Conservation (phyloP, 768 basidiomycete species). For the Melanogaster broomeanus region DNA sequence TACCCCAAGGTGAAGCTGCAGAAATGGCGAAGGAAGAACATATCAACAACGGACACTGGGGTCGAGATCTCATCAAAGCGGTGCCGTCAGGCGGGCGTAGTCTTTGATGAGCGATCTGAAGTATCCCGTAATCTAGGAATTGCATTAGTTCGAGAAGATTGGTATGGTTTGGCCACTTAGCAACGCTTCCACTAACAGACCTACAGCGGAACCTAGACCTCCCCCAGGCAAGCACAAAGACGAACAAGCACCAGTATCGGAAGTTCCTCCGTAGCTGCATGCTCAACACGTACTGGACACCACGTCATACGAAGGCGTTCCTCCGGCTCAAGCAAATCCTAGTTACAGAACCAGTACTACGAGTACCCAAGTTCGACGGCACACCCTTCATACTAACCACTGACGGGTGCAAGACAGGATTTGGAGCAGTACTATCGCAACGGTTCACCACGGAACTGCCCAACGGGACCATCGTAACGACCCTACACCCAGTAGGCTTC, state of each 20-base stretch:
- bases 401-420: too few species aligned
- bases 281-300: constrained; percentile 16
- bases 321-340: constrained; percentile 32
- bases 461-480: too few species aligned
- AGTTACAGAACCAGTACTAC: constrained; percentile 36
- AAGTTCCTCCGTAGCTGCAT: constrained; percentile 20
- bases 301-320: constrained; percentile 26
- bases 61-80: too few species aligned
- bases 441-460: too few species aligned
- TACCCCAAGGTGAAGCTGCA: too few species aligned
- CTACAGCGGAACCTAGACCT: constrained; percentile 1
- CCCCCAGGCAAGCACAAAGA: neutral
- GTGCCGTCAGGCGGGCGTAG: constrained; percentile 23
- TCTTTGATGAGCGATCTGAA: constrained; percentile 8
- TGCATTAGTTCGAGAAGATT: neutral
- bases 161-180: constrained; percentile 5
- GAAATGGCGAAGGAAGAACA: too few species aligned
- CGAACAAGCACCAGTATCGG: constrained; percentile 15
- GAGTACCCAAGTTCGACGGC: too few species aligned
- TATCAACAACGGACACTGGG: too few species aligned
- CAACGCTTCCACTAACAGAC: neutral
- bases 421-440: too few species aligned
- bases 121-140: constrained; percentile 11
- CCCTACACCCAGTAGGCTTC: too few species aligned
- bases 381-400: too few species aligned